Conservation (phyloP, 495 filamentous ascomycete species). For the Penicillium antarcticum region DNA sequence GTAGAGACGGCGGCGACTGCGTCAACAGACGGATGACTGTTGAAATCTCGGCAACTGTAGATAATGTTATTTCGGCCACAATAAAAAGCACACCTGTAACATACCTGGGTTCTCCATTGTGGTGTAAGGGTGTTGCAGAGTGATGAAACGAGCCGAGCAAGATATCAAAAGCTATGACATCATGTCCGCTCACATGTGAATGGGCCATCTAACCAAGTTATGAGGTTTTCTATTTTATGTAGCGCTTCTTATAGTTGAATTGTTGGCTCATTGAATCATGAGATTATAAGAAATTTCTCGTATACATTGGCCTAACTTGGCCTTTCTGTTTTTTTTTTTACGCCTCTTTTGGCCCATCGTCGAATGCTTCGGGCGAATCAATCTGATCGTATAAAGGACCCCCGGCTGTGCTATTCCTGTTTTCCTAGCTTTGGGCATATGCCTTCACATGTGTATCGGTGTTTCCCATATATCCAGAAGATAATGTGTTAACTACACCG, state of each 20-base stretch:
- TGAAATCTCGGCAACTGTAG: conserved; percentile 51
- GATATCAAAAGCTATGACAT: conserved; percentile 14
- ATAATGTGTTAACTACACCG: background rate
- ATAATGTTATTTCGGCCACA: background rate
- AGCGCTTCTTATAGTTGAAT: no score
- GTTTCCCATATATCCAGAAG: background rate
- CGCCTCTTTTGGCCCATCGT: no score
- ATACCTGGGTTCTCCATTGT: conserved; percentile 43
- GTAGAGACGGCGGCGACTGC: conserved; percentile 59
- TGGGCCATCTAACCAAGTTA: no score
- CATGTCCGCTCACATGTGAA: conserved; percentile 9
- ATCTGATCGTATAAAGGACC: no score
- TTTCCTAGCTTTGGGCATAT: background rate
- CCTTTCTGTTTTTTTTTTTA: no score
- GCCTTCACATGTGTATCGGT: background rate
- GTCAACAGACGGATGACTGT: conserved; percentile 63
- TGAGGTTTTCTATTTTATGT: no score
- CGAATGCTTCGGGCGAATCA: no score
- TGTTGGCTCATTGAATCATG: no score
- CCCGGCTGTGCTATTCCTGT: no score
- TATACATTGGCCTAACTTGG: no score
- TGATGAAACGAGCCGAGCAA: background rate
- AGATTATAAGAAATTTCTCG: no score
- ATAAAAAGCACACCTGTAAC: background rate
- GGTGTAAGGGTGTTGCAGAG: background rate